phyloP scores from a whole-genome alignment of 352 stramenopile genomes.

The Globisporangium carolinianum region DNA sequence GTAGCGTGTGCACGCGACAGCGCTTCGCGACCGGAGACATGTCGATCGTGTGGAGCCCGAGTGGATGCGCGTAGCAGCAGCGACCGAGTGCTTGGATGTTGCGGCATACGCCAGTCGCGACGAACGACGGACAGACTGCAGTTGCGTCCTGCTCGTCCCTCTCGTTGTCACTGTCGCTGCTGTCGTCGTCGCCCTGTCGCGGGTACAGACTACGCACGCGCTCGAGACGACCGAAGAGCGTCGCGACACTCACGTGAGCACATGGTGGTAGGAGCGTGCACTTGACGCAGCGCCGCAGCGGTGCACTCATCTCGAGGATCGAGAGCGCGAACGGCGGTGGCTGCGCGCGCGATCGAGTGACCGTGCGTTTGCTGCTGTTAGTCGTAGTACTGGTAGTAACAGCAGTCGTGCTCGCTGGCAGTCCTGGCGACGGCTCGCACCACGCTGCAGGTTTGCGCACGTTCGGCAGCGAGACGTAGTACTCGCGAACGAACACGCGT shows the following conservation, averaged over 20 bases:
- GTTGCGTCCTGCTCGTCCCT: no score
- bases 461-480: constrained; percentile 56
- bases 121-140: constrained; percentile 44
- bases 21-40: constrained; percentile 29
- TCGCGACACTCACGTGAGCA: constrained; percentile 37
- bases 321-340: constrained; percentile 43
- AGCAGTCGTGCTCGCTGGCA: no score
- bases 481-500: constrained; percentile 36
- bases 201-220: constrained; percentile 44
- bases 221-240: constrained; percentile 37
- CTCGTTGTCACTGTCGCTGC: constrained; percentile 1
- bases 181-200: constrained; percentile 10
- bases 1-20: constrained; percentile 23
- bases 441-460: constrained; percentile 19
- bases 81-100: constrained; percentile 58
- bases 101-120: constrained; percentile 34
- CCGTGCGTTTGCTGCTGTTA: neutral
- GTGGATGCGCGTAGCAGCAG: constrained; percentile 54
- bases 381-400: no score
- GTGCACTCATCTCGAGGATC: constrained; percentile 49
- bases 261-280: constrained; percentile 67
- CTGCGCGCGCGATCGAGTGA: neutral
- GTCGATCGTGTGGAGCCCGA: constrained; percentile 47
- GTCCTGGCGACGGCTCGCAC: no score
- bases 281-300: constrained; percentile 47